These are phyloP conservation scores for Phytophthora niederhauseri DNA, from an alignment of 352 stramenopile species.

Conservation along the genomic window DNA sequence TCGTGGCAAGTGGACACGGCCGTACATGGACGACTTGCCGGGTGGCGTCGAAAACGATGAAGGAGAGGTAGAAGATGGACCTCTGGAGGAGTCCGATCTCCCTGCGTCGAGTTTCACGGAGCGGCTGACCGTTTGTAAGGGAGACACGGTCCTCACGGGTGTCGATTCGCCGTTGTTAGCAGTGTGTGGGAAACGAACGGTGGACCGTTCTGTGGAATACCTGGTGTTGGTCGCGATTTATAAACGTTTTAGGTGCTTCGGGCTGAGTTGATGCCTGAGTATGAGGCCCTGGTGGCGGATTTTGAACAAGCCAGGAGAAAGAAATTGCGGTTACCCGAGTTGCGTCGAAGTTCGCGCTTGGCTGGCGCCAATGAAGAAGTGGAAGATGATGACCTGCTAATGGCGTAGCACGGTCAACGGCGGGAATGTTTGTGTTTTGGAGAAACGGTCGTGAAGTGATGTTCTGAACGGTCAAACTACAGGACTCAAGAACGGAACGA, in stretches of 20 bases:
- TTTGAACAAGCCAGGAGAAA: not conserved
- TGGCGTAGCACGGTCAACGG: not conserved
- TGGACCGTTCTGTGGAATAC: not conserved
- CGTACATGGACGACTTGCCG: not conserved
- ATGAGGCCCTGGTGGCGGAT: not conserved
- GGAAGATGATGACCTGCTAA: not conserved
- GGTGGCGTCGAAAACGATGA: not conserved
- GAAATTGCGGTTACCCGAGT: not conserved
- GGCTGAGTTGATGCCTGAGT: not conserved
- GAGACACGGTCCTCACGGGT: not conserved
- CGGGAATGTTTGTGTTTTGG: not conserved
- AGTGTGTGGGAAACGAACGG: not conserved
- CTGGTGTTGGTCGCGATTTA: not conserved
- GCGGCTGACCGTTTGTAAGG: not conserved
- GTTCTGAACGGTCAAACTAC: not conserved
- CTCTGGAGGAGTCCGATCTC: not conserved
- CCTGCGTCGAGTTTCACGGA: not conserved
- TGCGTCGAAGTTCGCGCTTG: not conserved
- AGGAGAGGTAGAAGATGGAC: not conserved
- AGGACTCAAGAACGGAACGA: too few relatives aligned
- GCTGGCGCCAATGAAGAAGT: not conserved
- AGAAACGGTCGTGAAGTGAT: not conserved
- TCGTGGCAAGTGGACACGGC: not conserved
- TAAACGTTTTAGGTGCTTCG: conserved; percentile 1
- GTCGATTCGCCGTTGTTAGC: not conserved